These are phyloP conservation scores for Fragosphaeria purpurea DNA, from an alignment of 2,329 filamentous ascomycete genomes.

Conservation along the genomic window DNA sequence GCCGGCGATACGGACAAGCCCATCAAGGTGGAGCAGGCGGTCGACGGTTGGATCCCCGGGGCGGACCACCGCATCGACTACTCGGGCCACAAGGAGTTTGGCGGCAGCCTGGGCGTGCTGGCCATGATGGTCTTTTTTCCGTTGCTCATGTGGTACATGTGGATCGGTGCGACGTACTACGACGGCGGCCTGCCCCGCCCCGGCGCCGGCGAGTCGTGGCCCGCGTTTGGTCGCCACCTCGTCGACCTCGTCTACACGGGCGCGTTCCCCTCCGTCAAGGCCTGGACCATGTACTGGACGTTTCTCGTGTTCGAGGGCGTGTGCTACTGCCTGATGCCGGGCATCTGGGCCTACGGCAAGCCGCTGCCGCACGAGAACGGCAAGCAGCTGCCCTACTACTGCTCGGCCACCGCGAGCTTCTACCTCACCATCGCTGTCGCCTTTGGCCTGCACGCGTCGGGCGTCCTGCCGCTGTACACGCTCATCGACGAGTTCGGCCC, in stretches of 20 bases:
- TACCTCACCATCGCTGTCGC: constrained; percentile 73
- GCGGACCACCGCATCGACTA: constrained; percentile 54
- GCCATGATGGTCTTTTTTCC: constrained; percentile 90
- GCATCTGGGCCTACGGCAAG: constrained; percentile 81
- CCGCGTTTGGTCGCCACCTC: constrained; percentile 64
- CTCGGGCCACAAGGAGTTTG: constrained; percentile 68
- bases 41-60: constrained; percentile 51
- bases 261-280: constrained; percentile 71
- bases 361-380: constrained; percentile 72
- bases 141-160: constrained; percentile 98
- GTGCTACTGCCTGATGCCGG: constrained; percentile 78
- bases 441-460: constrained; percentile 66
- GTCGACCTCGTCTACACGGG: constrained; percentile 65
- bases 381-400: constrained; percentile 88
- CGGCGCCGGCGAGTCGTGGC: constrained; percentile 52
- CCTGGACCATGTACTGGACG: constrained; percentile 90
- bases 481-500: constrained; percentile 93
- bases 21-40: constrained; percentile 21
- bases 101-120: constrained; percentile 68
- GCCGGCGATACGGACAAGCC: constrained; percentile 15
- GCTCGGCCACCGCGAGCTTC: constrained; percentile 78
- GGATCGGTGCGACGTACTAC: constrained; percentile 91
- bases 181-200: constrained; percentile 69
- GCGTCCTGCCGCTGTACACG: constrained; percentile 80
- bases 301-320: constrained; percentile 79